phyloP scores from a whole-genome alignment of 345 rosid genomes.

The Gossypioides kirkii region DNA sequence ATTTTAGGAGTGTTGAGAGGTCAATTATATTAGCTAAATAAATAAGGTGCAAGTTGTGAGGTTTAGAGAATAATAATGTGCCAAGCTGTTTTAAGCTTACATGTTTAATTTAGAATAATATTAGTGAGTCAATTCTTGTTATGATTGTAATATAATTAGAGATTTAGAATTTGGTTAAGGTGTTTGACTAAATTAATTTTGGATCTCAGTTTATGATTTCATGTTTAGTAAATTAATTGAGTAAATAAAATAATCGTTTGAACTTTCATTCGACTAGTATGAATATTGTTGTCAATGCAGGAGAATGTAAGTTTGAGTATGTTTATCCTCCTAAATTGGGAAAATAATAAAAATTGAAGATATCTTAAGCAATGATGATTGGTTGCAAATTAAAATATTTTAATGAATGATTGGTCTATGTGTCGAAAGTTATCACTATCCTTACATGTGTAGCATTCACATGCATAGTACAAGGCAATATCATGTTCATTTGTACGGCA shows the following conservation, averaged over 20 bases:
- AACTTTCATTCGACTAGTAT: too few relatives aligned
- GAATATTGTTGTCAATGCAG: accelerated
- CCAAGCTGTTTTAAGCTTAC: slow-evolving; percentile 3
- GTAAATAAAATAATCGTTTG: background rate
- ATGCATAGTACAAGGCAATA: background rate
- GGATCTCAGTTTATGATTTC: background rate
- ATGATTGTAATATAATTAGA: background rate
- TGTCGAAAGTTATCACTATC: background rate
- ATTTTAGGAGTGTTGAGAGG: slow-evolving; percentile 11
- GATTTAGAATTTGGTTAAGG: background rate
- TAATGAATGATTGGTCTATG: background rate
- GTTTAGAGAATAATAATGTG: background rate
- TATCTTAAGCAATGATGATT: background rate
- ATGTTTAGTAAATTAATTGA: background rate
- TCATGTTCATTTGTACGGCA: background rate
- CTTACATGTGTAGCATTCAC: background rate
- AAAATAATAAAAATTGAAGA: background rate
- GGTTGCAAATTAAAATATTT: background rate
- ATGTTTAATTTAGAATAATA: background rate
- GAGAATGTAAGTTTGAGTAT: accelerated
- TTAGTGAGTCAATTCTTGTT: background rate
- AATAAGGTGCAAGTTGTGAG: slow-evolving; percentile 13
- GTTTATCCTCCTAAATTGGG: background rate
- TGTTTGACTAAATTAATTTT: background rate
- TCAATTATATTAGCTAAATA: slow-evolving; percentile 3